Evolutionary conservation across 2,329 filamentous ascomycete species (phyloP).

Genomic region (Sphaceloma murrayae): DNA sequence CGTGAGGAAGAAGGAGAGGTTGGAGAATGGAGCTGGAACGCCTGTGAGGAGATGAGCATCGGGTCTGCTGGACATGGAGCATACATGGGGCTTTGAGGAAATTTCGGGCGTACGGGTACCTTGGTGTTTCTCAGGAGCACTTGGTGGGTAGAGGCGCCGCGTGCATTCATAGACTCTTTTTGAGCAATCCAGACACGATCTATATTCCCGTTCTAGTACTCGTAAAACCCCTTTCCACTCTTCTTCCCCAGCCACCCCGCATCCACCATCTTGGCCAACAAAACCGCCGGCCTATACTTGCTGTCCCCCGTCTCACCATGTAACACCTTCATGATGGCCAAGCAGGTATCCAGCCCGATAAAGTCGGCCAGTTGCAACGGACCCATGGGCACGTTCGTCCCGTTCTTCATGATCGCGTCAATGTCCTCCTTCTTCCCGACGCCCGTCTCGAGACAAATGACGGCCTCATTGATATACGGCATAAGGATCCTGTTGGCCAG

Average conservation of each 20-base stretch:
- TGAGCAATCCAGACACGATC: conserved; percentile 3
- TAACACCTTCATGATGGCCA: conserved; percentile 94
- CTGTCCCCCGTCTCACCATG: conserved; percentile 86
- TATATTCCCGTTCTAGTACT: conserved; percentile 49
- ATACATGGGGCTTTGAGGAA: no score
- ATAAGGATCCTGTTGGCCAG: conserved; percentile 94
- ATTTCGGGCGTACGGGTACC: no score
- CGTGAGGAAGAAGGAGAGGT: conserved; percentile 25
- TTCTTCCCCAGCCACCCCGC: conserved; percentile 98
- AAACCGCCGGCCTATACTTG: conserved; percentile 84
- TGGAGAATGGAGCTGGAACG: conserved; percentile 18
- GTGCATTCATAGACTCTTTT: conserved; percentile 9
- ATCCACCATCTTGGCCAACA: conserved; percentile 92
- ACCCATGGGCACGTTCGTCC: conserved; percentile 97
- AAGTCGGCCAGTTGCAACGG: conserved; percentile 91
- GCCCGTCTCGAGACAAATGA: conserved; percentile 91
- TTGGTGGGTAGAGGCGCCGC: no score
- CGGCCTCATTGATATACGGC: conserved; percentile 98
- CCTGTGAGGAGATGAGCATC: neutral
- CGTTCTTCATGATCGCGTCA: conserved; percentile 98
- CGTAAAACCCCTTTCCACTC: conserved; percentile 90
- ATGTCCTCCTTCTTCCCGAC: conserved; percentile 85
- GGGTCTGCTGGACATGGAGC: no score
- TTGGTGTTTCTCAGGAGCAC: no score
- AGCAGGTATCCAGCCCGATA: conserved; percentile 90